Evolutionary conservation across 106 monocot genomes (phyloP), one percentile per base, ranked within the genome.

Genomic region (Dioscorea zingiberensis): DNA sequence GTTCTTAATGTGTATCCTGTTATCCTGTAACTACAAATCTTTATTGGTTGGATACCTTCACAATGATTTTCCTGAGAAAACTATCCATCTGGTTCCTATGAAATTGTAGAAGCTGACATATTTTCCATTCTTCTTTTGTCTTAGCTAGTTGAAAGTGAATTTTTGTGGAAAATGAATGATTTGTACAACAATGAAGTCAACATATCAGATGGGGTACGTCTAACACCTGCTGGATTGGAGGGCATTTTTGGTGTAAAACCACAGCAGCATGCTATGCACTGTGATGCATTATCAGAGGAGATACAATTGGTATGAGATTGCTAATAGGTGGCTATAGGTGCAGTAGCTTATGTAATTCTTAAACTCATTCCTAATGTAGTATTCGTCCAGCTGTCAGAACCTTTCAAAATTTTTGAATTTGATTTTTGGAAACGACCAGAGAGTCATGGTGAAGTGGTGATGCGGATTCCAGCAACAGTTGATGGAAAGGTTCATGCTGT

Each of bases 371-470:
- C 57, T 77, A 64, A 78, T 72, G 14, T 47, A 47, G 55, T 63
- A 62, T 67, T 32, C 45, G 62, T 80, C 54, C 78, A 97, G 97
- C 44, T 98, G 74, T 98, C 92, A 76, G 92, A 98, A 73, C 97
- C 92, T 1, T 98, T 98, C 86, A 86, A 86, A 80, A 62, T 92
- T 73, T 98, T 98, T 89, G 97, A 89, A 59, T 92, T 98, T 59
- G 92, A 98, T 48, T 89, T 98, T 81, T 89, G 74, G 74, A 84
- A 71, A 73, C 74, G 84, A 60, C 97, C 92, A 66, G 89, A 88
- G 25, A 84, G 86, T 63, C 80, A 84, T 45, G 71, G 86, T 69
- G 83, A 88, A 71, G 66, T 44, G 64, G 80, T 84, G 45, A 73
- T 84, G 47, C 26, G 45, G 48, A 58, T 98, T 78, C 79, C 64